phyloP scores from a whole-genome alignment of 2,329 filamentous ascomycete genomes.

The Blastomyces parvus region DNA sequence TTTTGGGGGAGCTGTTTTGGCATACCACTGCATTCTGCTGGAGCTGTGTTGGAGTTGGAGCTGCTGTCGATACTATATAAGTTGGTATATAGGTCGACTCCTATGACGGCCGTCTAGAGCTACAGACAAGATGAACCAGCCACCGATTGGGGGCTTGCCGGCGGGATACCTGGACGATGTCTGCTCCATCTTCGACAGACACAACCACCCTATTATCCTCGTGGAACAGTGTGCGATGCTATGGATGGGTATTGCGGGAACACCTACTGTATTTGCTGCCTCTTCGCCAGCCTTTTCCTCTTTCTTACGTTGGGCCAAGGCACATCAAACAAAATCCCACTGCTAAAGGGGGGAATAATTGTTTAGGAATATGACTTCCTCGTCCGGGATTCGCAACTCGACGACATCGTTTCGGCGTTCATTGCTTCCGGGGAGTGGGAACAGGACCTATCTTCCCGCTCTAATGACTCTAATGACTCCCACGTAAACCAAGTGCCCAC shows the following conservation, averaged over 20 bases:
- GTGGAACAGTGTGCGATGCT: conserved; percentile 8
- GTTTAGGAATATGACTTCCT: conserved; percentile 7
- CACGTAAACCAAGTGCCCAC: neutral
- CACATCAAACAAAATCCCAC: neutral
- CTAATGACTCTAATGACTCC: neutral
- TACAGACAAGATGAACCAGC: neutral
- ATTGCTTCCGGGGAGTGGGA: conserved; percentile 4
- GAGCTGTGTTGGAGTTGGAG: neutral
- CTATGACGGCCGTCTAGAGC: neutral
- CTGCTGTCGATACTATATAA: too few relatives aligned
- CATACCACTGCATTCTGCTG: neutral
- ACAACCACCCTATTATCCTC: conserved; percentile 6
- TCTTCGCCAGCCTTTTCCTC: neutral
- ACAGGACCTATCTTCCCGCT: neutral
- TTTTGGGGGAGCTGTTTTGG: neutral
- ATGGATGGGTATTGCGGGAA: conserved; percentile 5
- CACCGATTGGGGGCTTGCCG: neutral
- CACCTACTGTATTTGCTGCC: conserved; percentile 6
- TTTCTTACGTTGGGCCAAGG: neutral
- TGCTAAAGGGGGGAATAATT: neutral
- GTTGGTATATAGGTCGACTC: neutral
- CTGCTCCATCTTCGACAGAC: conserved; percentile 5
- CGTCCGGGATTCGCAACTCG: conserved; percentile 4
- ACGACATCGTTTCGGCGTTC: conserved; percentile 2
- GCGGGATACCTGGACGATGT: conserved; percentile 8